Conservation (phyloP, 1,284 basidiomycete genomes). For the Termitomyces sp. region DNA sequence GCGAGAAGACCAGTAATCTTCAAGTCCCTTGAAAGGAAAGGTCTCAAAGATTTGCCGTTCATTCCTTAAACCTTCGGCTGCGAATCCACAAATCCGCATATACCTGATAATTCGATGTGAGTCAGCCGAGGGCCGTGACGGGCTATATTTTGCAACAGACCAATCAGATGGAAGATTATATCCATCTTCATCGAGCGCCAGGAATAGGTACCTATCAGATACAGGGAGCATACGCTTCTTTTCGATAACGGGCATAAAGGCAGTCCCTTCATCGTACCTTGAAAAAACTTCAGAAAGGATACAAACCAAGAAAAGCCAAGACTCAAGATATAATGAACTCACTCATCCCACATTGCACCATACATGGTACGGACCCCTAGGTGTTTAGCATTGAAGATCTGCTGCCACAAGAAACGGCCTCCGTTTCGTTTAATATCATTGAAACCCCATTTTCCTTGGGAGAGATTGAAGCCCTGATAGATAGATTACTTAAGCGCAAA, state of each 20-base stretch:
- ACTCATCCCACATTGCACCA: conserved; percentile 85
- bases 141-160: conserved; percentile 29
- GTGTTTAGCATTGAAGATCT: conserved; percentile 58
- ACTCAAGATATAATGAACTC: conserved; percentile 25
- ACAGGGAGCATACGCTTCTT: conserved; percentile 52
- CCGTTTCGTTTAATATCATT: conserved; percentile 65
- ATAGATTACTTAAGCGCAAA: background rate
- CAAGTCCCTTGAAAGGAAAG: conserved; percentile 65
- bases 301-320: background rate
- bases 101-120: conserved; percentile 39
- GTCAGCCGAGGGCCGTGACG: background rate
- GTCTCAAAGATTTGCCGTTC: conserved; percentile 57
- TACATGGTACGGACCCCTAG: conserved; percentile 65
- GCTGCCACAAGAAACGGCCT: conserved; percentile 70
- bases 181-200: conserved; percentile 69
- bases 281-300: conserved; percentile 12
- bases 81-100: conserved; percentile 72
- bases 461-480: conserved; percentile 60
- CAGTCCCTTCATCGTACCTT: conserved; percentile 78
- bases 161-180: conserved; percentile 70
- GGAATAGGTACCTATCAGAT: conserved; percentile 49
- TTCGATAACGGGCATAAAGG: conserved; percentile 63
- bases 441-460: conserved; percentile 59
- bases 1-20: conserved; percentile 66
- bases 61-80: conserved; percentile 58